A percentile compares a stretch with the other conserved stretches of the same genome.
phyloP scores from a whole-genome alignment of 805 yeast genomes.

The Monosporozyma servazzii region DNA sequence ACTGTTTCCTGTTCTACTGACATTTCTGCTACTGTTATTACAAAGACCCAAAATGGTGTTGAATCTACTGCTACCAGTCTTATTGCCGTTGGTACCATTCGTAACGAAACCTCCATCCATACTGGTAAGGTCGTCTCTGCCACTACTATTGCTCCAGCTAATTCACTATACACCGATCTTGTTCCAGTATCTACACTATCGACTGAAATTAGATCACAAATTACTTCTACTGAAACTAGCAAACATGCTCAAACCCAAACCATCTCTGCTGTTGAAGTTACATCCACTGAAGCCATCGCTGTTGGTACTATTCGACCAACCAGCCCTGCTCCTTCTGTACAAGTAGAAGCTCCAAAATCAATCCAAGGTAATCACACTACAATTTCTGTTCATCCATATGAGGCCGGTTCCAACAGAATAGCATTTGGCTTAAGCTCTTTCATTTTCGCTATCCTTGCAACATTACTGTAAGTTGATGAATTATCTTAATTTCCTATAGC shows the following conservation, averaged over 20 bases:
- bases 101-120: neutral
- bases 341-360: too few species aligned
- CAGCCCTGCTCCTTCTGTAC: neutral
- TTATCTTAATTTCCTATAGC: neutral
- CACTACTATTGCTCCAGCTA: neutral
- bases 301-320: neutral
- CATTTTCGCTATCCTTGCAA: slow-evolving; percentile 8
- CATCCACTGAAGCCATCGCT: neutral
- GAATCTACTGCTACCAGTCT: neutral
- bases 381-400: slow-evolving; percentile 4
- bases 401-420: slow-evolving; percentile 12
- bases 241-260: neutral
- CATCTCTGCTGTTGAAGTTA: neutral
- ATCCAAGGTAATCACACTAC: neutral
- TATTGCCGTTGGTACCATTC: neutral
- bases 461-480: slow-evolving; percentile 1
- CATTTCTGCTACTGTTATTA: neutral
- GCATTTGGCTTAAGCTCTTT: slow-evolving; percentile 9
- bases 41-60: neutral
- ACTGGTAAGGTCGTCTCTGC: neutral
- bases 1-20: neutral
- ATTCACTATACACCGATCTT: neutral
- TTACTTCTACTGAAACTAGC: neutral
- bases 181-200: neutral
- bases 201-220: neutral